phyloP scores from a whole-genome alignment of 2,329 filamentous ascomycete genomes.

The Geosmithia putterillii region DNA sequence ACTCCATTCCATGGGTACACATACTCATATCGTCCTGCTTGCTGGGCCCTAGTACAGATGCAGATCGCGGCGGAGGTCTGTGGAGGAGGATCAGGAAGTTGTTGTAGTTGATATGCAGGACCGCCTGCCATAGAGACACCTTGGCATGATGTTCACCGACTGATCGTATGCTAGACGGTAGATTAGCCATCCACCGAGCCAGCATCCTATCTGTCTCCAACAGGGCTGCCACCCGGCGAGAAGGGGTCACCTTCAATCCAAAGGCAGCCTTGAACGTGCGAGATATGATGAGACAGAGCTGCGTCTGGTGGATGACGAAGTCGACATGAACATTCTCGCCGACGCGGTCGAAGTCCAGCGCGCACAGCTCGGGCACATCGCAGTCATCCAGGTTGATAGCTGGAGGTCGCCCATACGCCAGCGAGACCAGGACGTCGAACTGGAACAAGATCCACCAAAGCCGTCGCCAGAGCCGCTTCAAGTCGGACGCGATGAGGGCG shows the following conservation, averaged over 20 bases:
- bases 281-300: neutral
- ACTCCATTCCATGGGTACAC: no score
- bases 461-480: constrained; percentile 22
- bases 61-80: neutral
- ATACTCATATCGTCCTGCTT: constrained; percentile 4
- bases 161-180: constrained; percentile 7
- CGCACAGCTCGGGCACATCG: constrained; percentile 29
- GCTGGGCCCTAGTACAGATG: neutral
- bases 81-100: neutral
- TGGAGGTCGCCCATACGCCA: constrained; percentile 35
- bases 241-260: constrained; percentile 1
- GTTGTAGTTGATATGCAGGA: neutral
- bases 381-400: constrained; percentile 33
- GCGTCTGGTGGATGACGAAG: neutral
- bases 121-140: neutral
- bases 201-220: constrained; percentile 12
- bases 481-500: constrained; percentile 14
- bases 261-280: neutral
- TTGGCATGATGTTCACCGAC: neutral
- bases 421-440: constrained; percentile 20
- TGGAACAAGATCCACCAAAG: constrained; percentile 28
- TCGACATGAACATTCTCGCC: constrained; percentile 14
- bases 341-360: constrained; percentile 28
- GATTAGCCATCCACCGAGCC: constrained; percentile 8
- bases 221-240: constrained; percentile 14